Evolutionary conservation across 2,329 filamentous ascomycete species (phyloP).

Genomic region (Malbranchea cinnamomea): DNA sequence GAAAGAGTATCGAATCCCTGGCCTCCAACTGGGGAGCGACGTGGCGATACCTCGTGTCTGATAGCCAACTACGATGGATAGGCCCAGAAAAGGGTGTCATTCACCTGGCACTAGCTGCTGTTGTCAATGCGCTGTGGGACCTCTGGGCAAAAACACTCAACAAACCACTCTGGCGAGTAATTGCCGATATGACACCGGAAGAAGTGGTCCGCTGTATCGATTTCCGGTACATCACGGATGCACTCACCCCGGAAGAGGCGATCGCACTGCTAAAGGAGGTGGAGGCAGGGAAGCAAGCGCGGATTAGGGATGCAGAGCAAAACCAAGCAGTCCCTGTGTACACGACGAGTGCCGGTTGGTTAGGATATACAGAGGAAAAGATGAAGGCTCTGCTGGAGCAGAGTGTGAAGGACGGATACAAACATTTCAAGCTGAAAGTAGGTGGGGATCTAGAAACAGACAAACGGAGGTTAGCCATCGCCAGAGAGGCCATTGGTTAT

Average conservation of each 20-base stretch:
- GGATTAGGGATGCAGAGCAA: conserved; percentile 58
- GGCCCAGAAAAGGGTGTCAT: conserved; percentile 90
- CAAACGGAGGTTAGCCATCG: conserved; percentile 53
- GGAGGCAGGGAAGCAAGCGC: conserved; percentile 52
- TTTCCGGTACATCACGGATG: conserved; percentile 88
- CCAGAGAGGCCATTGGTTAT: conserved; percentile 65
- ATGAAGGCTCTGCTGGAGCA: conserved; percentile 61
- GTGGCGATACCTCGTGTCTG: conserved; percentile 82
- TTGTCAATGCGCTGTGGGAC: conserved; percentile 88
- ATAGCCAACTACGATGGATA: conserved; percentile 85
- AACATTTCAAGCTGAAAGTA: conserved; percentile 85
- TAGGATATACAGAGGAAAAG: conserved; percentile 82
- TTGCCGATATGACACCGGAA: conserved; percentile 79
- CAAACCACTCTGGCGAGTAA: conserved; percentile 82
- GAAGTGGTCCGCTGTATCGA: conserved; percentile 81
- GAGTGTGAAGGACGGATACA: conserved; percentile 62
- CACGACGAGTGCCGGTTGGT: conserved; percentile 79
- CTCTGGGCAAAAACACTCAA: conserved; percentile 78
- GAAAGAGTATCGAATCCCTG: conserved; percentile 60
- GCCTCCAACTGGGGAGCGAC: conserved; percentile 73
- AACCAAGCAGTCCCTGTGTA: conserved; percentile 74
- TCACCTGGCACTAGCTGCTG: conserved; percentile 74
- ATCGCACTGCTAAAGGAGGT: conserved; percentile 52
- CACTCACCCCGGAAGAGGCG: conserved; percentile 75
- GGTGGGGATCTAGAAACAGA: conserved; percentile 60